A percentile compares a stretch with the other conserved stretches of the same genome.
These are phyloP conservation scores for Candida albicans DNA, from an alignment of 1,139 yeast species.

Conservation along the genomic window DNA sequence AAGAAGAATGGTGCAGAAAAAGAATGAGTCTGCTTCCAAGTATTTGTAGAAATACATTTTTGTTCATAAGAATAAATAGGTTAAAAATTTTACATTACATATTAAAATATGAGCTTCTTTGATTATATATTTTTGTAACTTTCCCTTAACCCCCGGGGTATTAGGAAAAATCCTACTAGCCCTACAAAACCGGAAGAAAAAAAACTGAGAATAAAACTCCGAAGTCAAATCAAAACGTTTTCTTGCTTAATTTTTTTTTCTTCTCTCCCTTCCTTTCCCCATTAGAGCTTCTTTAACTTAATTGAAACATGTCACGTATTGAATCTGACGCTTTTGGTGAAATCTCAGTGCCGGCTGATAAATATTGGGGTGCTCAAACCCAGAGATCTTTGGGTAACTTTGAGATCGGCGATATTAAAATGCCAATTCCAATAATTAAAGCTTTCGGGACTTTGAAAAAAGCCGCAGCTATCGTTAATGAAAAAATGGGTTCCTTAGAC, in stretches of 20 bases:
- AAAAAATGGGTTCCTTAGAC: slow-evolving; percentile 78
- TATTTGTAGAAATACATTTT: slow-evolving; percentile 16
- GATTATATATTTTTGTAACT: too few relatives aligned
- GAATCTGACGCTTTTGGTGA: slow-evolving; percentile 98
- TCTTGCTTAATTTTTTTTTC: background rate
- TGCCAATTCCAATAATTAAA: slow-evolving; percentile 87
- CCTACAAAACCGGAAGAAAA: background rate
- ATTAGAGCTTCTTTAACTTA: background rate
- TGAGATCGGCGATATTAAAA: slow-evolving; percentile 89
- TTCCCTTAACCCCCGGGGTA: background rate
- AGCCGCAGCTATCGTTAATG: slow-evolving; percentile 92
- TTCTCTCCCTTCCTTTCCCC: background rate
- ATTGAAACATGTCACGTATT: slow-evolving; percentile 48
- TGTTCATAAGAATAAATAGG: slow-evolving; percentile 15
- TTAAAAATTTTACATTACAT: background rate
- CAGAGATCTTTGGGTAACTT: slow-evolving; percentile 91
- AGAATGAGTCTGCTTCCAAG: slow-evolving; percentile 16
- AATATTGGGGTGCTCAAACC: slow-evolving; percentile 98
- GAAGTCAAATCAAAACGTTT: background rate
- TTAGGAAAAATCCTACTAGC: background rate
- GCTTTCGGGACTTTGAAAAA: slow-evolving; percentile 94
- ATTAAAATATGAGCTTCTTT: background rate
- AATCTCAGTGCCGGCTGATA: slow-evolving; percentile 79
- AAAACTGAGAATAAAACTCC: background rate
- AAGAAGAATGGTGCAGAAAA: slow-evolving; percentile 28